phyloP scores from a whole-genome alignment of 2,329 filamentous ascomycete species.

The Thermomyces lanuginosus region DNA sequence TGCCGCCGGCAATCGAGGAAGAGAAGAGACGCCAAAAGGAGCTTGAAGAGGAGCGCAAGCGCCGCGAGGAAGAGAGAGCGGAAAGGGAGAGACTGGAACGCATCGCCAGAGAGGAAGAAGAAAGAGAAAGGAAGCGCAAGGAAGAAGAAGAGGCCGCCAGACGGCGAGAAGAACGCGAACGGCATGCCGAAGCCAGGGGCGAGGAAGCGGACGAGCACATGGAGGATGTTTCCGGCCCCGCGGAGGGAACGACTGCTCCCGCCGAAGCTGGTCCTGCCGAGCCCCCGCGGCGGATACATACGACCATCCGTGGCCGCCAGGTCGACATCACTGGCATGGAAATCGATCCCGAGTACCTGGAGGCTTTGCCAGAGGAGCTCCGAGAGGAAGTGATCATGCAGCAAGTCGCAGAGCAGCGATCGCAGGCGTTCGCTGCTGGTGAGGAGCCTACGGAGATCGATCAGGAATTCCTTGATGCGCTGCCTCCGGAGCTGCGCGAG shows the following conservation, averaged over 20 bases:
- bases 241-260: slow-evolving; percentile 17
- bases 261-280: slow-evolving; percentile 33
- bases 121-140: slow-evolving; percentile 50
- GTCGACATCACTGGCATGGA: slow-evolving; percentile 88
- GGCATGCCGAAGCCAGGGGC: slow-evolving; percentile 37
- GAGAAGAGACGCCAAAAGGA: slow-evolving; percentile 55
- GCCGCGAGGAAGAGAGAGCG: slow-evolving; percentile 45
- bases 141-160: slow-evolving; percentile 53
- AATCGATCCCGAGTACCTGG: slow-evolving; percentile 86
- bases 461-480: slow-evolving; percentile 81
- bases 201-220: slow-evolving; percentile 40
- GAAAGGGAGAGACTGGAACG: slow-evolving; percentile 47
- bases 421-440: slow-evolving; percentile 52
- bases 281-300: slow-evolving; percentile 49
- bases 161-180: slow-evolving; percentile 44
- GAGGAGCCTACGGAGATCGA: slow-evolving; percentile 55
- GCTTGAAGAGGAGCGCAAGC: slow-evolving; percentile 38
- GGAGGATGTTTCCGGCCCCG: slow-evolving; percentile 55
- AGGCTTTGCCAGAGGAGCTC: slow-evolving; percentile 93
- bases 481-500: slow-evolving; percentile 75
- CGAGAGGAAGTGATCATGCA: slow-evolving; percentile 90
- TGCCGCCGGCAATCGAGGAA: slow-evolving; percentile 69
- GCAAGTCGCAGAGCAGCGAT: slow-evolving; percentile 67
- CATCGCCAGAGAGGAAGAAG: slow-evolving; percentile 51
- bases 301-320: slow-evolving; percentile 69